Percentiles rank a stretch among this genome's conserved stretches.
phyloP scores from a whole-genome alignment of 2,329 filamentous ascomycete genomes.

The Rhynchosporium graminicola region DNA sequence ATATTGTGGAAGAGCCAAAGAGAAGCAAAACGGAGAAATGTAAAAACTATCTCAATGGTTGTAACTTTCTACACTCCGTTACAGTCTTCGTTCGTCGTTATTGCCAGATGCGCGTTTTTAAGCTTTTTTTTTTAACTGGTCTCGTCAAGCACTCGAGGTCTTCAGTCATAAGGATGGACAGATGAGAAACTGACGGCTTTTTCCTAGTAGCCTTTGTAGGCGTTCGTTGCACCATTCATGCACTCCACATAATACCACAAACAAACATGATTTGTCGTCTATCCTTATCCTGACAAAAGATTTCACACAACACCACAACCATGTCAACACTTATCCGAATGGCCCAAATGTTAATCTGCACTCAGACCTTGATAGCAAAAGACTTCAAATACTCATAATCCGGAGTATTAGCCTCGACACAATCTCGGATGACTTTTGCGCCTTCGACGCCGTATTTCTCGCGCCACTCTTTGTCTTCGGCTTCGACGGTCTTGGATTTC shows the following conservation, averaged over 20 bases:
- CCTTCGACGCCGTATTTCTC: slow-evolving; percentile 73
- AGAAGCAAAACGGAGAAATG: neutral
- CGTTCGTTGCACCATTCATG: too few species aligned
- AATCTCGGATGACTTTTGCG: slow-evolving; percentile 67
- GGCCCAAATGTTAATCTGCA: neutral
- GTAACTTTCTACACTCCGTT: neutral
- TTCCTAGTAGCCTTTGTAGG: too few species aligned
- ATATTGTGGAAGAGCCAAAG: neutral
- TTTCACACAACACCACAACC: neutral
- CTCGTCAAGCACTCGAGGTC: too few species aligned
- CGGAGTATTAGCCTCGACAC: slow-evolving; percentile 69
- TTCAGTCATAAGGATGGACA: too few species aligned
- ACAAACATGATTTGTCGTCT: too few species aligned
- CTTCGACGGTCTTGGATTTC: slow-evolving; percentile 63
- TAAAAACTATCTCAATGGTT: neutral
- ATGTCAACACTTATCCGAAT: neutral
- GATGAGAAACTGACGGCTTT: too few species aligned
- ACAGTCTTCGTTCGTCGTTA: too few species aligned
- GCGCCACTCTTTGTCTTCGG: slow-evolving; percentile 70
- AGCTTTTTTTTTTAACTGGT: too few species aligned
- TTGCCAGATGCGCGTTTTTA: too few species aligned
- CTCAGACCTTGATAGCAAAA: slow-evolving; percentile 65
- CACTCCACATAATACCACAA: too few species aligned
- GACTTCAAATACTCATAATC: slow-evolving; percentile 82
- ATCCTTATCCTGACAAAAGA: too few species aligned